Conservation (phyloP, 2,329 filamentous ascomycete genomes). For the Orbilia javanica region DNA sequence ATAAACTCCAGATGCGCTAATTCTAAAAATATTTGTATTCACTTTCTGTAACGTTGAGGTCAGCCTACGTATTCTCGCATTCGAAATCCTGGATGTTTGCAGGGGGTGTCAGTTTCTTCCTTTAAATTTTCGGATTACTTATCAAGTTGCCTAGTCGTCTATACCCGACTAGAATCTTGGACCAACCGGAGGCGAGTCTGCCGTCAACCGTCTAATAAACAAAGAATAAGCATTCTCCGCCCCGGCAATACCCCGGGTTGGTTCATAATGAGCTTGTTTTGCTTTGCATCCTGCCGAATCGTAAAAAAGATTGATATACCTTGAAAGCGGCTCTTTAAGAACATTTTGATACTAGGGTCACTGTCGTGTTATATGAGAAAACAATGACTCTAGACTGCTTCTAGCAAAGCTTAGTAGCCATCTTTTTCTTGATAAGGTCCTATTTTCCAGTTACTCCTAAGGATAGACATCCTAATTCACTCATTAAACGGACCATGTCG, state of each 20-base stretch:
- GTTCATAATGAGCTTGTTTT: not conserved
- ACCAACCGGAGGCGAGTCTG: not conserved
- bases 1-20: not conserved
- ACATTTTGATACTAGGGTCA: not conserved
- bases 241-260: constrained; percentile 4
- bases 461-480: constrained; percentile 5
- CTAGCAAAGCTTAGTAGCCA: not conserved
- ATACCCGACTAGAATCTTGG: constrained; percentile 21
- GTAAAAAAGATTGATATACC: not conserved
- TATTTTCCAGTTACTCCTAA: not conserved
- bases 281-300: not conserved
- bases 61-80: constrained; percentile 7
- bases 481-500: constrained; percentile 8
- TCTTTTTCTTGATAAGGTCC: not conserved
- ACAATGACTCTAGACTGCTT: not conserved
- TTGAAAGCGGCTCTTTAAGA: not conserved
- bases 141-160: constrained; percentile 18
- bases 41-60: not conserved
- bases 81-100: not conserved
- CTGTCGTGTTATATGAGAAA: not conserved
- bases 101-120: not conserved
- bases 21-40: not conserved
- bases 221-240: not conserved
- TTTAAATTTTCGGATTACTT: constrained; percentile 12
- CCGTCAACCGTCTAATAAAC: constrained; percentile 5